A percentile compares a stretch with the other conserved stretches of the same genome.
phyloP scores from a whole-genome alignment of 345 rosid genomes.

The Pistacia integerrima region DNA sequence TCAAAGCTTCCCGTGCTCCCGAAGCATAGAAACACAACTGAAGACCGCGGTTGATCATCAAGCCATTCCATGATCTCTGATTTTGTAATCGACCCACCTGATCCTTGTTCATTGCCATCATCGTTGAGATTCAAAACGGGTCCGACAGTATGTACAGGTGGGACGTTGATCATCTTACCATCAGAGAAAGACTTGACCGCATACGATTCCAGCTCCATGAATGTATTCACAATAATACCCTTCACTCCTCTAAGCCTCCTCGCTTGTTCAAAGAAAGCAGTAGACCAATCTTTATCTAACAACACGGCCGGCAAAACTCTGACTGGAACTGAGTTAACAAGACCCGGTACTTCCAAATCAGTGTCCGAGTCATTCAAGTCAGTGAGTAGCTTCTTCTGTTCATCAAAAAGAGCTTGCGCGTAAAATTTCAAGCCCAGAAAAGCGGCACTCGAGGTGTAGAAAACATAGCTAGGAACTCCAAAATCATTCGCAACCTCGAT shows the following conservation, averaged over 20 bases:
- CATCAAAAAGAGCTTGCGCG: conserved; percentile 19
- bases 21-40: conserved; percentile 65
- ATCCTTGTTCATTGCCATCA: conserved; percentile 8
- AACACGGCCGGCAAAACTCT: conserved; percentile 23
- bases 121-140: conserved; percentile 46
- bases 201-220: conserved; percentile 41
- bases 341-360: conserved; percentile 31
- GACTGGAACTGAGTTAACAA: conserved; percentile 34
- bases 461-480: background rate
- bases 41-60: conserved; percentile 39
- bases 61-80: conserved; percentile 48
- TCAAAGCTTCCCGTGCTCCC: conserved; percentile 61
- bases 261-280: background rate
- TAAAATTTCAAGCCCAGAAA: conserved; percentile 31
- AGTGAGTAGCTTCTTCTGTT: conserved; percentile 10
- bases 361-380: conserved; percentile 24
- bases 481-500: background rate
- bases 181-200: conserved; percentile 24
- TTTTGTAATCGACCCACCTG: background rate
- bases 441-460: background rate
- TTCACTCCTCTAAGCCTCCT: conserved; percentile 22
- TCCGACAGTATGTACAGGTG: conserved; percentile 45
- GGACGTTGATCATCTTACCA: background rate
- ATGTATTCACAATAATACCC: conserved; percentile 47
- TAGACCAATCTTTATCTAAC: conserved; percentile 9